Percentiles rank a stretch among this genome's conserved stretches.
phyloP scores from a whole-genome alignment of 1,284 basidiomycete genomes.

The Apiotrichum laibachii region DNA sequence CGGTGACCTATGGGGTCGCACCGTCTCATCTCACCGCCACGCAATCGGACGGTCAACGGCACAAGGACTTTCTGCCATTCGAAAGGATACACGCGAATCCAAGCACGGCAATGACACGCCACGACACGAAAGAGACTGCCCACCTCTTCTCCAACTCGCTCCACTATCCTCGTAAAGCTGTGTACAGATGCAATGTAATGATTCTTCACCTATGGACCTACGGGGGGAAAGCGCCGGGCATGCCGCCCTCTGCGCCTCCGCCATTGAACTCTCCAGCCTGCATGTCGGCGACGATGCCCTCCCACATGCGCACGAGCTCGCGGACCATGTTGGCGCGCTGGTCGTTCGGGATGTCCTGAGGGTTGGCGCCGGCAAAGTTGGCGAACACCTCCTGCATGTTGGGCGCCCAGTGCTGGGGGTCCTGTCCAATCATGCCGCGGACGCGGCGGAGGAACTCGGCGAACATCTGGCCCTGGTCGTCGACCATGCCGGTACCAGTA shows the following conservation, averaged over 20 bases:
- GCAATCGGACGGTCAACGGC: no score
- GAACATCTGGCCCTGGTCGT: slow-evolving; percentile 12
- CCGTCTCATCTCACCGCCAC: no score
- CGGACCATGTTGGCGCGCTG: slow-evolving; percentile 14
- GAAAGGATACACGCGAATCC: no score
- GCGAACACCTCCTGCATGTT: slow-evolving; percentile 18
- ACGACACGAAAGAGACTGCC: no score
- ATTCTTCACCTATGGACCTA: slow-evolving; percentile 1
- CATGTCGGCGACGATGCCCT: slow-evolving; percentile 15
- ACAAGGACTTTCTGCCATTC: no score
- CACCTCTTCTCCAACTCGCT: no score
- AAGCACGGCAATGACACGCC: no score
- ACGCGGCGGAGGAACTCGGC: slow-evolving; percentile 19
- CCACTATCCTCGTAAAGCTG: no score
- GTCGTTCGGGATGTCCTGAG: slow-evolving; percentile 15
- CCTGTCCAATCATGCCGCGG: slow-evolving; percentile 14
- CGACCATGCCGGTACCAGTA: not conserved
- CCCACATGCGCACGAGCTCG: slow-evolving; percentile 20
- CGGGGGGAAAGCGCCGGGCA: slow-evolving; percentile 19
- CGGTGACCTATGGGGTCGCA: no score
- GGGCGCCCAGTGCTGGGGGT: slow-evolving; percentile 14
- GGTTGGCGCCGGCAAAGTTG: slow-evolving; percentile 15
- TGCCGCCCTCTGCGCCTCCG: slow-evolving; percentile 1
- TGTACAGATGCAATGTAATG: not conserved
- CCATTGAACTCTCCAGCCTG: slow-evolving; percentile 8